These are phyloP conservation scores for Malassezia furfur DNA, from an alignment of 1,284 basidiomycete genomes.

Conservation along the genomic window DNA sequence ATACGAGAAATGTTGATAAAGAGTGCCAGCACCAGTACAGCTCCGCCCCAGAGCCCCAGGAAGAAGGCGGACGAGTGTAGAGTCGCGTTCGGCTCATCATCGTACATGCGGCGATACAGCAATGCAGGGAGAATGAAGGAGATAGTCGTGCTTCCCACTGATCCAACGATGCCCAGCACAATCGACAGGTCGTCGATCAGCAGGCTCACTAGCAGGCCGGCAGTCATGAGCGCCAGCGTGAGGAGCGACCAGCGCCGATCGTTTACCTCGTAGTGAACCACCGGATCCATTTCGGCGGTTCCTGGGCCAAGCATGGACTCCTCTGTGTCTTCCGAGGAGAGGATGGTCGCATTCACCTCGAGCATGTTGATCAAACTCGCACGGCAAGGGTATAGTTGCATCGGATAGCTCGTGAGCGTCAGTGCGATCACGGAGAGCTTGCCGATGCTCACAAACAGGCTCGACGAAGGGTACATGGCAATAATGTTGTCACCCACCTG, in stretches of 20 bases:
- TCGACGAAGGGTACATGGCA: constrained; percentile 69
- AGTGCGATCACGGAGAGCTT: constrained; percentile 85
- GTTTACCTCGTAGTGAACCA: neutral
- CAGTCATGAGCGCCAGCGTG: constrained; percentile 31
- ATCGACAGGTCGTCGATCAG: constrained; percentile 44
- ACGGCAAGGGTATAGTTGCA: constrained; percentile 63
- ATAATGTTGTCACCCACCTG: constrained; percentile 51
- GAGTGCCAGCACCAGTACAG: constrained; percentile 9
- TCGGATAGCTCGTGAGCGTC: constrained; percentile 55
- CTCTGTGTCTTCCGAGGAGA: neutral
- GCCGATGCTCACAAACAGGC: constrained; percentile 80
- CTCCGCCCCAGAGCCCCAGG: neutral
- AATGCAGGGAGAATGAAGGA: constrained; percentile 64
- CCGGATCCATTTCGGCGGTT: neutral
- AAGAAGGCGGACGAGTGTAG: neutral
- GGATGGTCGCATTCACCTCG: neutral
- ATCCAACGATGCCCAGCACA: constrained; percentile 73
- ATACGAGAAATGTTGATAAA: constrained; percentile 3
- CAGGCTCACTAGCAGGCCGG: constrained; percentile 34
- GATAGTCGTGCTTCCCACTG: constrained; percentile 89
- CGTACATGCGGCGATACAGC: constrained; percentile 3
- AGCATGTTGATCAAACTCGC: constrained; percentile 58
- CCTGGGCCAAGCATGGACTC: neutral
- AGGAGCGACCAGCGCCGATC: constrained; percentile 23
- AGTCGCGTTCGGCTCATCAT: neutral